Base-by-base conservation (phyloP, 768 basidiomycete species). In the Infundibulicybe gibba region DNA sequence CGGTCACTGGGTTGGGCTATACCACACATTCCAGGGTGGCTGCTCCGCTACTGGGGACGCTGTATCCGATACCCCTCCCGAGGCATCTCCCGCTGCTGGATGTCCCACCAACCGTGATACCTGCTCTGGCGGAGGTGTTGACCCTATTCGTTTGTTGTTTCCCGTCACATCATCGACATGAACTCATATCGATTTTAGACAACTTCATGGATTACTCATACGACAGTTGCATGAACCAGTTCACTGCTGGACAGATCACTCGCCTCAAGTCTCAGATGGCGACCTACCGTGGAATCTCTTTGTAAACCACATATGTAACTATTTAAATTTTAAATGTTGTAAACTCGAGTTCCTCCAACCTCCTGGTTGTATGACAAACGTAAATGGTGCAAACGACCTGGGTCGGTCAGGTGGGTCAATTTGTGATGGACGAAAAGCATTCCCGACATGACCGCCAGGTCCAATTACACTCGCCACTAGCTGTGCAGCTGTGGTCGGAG, bases 1-100 rank as follows among this genome's bases (percentile, higher is more conserved):
- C 41, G 77, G 79, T n/a, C 79, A 81, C 63, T 82, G 80, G 79
- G 63, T 78, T 49, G 79, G 80, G 20, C 68, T 80, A 19, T 80
- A 71, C 62, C 78, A 80, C 63, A 78, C 79, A 19, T 80, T 79
- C 74, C 74, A 81, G 56, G 75, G 75, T 35, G 73, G 74, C 16
- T 77, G 70, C 63, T 41, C 48, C 12, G 51, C 49, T 52, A 40
- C 64, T 30, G 76, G 75, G 20, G 76, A 79, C 55, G 50, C 43
- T 17, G 75, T 79, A 46, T 54, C 54, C 12, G 75, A 77, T 53
- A 78, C 74, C 1, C 77, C 76, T 12, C 58, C 74, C 14, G 77
- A 78, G 59, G 57, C 69, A 1, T 66, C 61, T 16, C 48, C 72
- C 45, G 74, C 73, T 10, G 68, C 50, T 32, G 74, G 71, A 16